Conservation (phyloP, 352 stramenopile species). For the Phytopythium aichiense region DNA sequence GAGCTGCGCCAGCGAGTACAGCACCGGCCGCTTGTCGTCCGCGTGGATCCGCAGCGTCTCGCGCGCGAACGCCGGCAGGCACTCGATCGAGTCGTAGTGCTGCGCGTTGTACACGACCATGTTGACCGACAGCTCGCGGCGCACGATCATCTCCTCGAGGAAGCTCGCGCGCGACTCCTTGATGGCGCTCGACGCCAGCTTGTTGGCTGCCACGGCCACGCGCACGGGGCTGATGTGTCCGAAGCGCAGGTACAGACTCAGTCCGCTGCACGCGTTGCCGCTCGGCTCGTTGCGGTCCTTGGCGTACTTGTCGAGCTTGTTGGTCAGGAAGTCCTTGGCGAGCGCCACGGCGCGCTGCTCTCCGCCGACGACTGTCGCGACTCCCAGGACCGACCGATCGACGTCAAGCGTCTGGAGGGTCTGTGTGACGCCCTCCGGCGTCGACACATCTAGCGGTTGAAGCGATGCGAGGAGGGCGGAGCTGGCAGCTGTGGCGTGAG, state of each 20-base stretch:
- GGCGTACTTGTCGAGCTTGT: slow-evolving; percentile 70
- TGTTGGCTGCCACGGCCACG: slow-evolving; percentile 51
- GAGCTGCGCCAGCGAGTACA: slow-evolving; percentile 92
- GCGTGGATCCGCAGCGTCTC: slow-evolving; percentile 91
- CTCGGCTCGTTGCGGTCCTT: slow-evolving; percentile 95
- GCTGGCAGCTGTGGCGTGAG: not conserved
- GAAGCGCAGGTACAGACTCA: slow-evolving; percentile 93
- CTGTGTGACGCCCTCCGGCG: slow-evolving; percentile 17
- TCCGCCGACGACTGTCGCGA: slow-evolving; percentile 66
- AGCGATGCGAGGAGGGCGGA: slow-evolving; percentile 8
- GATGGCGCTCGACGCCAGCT: slow-evolving; percentile 63
- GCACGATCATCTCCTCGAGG: slow-evolving; percentile 97
- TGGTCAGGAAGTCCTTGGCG: slow-evolving; percentile 87
- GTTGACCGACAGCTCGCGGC: slow-evolving; percentile 96
- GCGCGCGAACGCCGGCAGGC: slow-evolving; percentile 89
- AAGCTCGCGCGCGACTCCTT: slow-evolving; percentile 88
- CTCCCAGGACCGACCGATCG: slow-evolving; percentile 48
- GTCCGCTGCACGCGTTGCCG: slow-evolving; percentile 84
- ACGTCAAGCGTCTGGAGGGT: slow-evolving; percentile 55
- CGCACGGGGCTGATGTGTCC: slow-evolving; percentile 83
- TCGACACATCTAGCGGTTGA: slow-evolving; percentile 38
- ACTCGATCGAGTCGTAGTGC: slow-evolving; percentile 95
- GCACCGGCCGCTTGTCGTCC: slow-evolving; percentile 75
- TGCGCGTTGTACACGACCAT: slow-evolving; percentile 94
- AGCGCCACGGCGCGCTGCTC: slow-evolving; percentile 54